Conservation (phyloP, 306 rosid species). For the Aeschynomene evenia region DNA sequence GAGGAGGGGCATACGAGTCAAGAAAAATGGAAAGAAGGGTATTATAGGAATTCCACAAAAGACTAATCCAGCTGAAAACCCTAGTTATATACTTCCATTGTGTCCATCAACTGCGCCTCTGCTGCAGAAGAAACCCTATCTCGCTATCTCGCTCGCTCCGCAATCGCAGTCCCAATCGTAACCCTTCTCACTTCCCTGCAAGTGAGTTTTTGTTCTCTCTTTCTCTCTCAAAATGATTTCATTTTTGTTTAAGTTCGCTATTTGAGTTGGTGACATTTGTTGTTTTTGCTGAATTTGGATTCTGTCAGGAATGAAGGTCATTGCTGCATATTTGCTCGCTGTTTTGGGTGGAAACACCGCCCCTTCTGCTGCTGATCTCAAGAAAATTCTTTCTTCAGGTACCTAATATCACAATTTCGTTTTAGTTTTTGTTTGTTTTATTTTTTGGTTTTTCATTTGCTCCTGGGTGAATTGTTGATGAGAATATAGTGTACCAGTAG, state of each 20-base stretch:
- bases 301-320: conserved; percentile 74
- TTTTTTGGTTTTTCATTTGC: background rate
- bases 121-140: too few species aligned
- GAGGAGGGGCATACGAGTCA: background rate
- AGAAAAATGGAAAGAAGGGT: too few species aligned
- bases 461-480: background rate
- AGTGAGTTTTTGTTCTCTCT: conserved; percentile 21
- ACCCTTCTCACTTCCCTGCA: background rate
- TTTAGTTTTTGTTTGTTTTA: background rate
- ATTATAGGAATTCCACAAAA: background rate
- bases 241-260: too few species aligned
- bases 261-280: background rate
- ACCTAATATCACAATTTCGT: background rate
- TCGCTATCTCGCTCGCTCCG: too few species aligned
- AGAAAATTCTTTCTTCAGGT: conserved; percentile 61
- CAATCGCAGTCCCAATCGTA: background rate
- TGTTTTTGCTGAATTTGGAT: background rate
- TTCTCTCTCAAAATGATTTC: background rate
- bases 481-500: background rate
- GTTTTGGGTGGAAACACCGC: conserved; percentile 69
- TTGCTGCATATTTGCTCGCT: conserved; percentile 69
- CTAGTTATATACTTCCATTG: conserved; percentile 27
- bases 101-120: background rate
- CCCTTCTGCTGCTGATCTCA: conserved; percentile 56
- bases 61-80: conserved; percentile 29